These are phyloP conservation scores for Starmerella kuoi DNA, from an alignment of 805 yeast genomes.

Conservation along the genomic window DNA sequence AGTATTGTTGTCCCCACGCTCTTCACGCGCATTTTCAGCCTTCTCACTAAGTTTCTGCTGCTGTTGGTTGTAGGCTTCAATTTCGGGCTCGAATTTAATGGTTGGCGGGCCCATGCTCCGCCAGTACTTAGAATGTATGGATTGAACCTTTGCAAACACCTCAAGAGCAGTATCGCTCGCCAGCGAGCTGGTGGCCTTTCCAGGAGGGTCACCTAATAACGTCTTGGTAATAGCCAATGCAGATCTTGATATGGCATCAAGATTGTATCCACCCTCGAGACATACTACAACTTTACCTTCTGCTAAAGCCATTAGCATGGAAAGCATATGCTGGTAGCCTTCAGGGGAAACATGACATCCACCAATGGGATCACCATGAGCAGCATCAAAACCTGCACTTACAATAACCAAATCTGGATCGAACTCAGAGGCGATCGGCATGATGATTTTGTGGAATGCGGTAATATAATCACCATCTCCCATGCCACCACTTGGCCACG, in stretches of 20 bases:
- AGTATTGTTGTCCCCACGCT: not conserved
- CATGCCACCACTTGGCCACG: slow-evolving; percentile 87
- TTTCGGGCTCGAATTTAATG: slow-evolving; percentile 17
- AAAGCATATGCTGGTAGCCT: slow-evolving; percentile 95
- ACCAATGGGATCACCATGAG: slow-evolving; percentile 94
- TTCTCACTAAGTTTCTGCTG: slow-evolving; percentile 15
- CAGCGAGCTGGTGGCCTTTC: slow-evolving; percentile 42
- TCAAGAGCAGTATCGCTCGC: slow-evolving; percentile 71
- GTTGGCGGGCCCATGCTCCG: slow-evolving; percentile 44
- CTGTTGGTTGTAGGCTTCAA: slow-evolving; percentile 17
- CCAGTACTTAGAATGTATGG: slow-evolving; percentile 79
- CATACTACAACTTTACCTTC: slow-evolving; percentile 80
- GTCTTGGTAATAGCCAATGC: slow-evolving; percentile 89
- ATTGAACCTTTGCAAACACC: slow-evolving; percentile 68
- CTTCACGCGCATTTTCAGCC: slow-evolving; percentile 16
- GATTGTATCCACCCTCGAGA: slow-evolving; percentile 91
- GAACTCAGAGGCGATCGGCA: slow-evolving; percentile 82
- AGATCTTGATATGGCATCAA: slow-evolving; percentile 79
- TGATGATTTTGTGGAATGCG: slow-evolving; percentile 72
- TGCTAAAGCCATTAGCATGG: slow-evolving; percentile 74
- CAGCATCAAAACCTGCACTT: slow-evolving; percentile 96
- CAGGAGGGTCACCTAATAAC: slow-evolving; percentile 91
- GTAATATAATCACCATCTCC: slow-evolving; percentile 92
- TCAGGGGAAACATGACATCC: slow-evolving; percentile 93
- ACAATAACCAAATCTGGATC: slow-evolving; percentile 87